A percentile compares a stretch with the other conserved stretches of the same genome.
phyloP scores from a whole-genome alignment of 495 filamentous ascomycete species.

The Penicillium manginii region DNA sequence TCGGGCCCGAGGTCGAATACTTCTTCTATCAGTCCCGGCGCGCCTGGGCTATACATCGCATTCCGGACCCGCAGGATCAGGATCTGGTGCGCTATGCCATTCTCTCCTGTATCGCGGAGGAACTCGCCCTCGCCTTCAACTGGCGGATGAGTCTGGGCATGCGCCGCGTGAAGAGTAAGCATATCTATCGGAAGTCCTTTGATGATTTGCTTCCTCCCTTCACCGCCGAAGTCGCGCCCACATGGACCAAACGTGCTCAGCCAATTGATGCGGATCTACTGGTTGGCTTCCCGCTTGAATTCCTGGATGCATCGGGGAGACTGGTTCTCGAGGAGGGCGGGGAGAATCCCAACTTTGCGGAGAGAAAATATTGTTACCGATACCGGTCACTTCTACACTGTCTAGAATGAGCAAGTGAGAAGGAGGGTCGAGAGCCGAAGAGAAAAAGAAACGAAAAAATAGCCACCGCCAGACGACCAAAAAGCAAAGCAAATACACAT shows the following conservation, averaged over 20 bases:
- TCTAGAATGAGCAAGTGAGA: conserved; percentile 15
- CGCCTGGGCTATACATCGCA: conserved; percentile 30
- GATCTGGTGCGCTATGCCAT: conserved; percentile 45
- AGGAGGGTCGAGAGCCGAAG: background rate
- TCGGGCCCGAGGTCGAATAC: conserved; percentile 42
- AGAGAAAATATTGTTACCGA: conserved; percentile 38
- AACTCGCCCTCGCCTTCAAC: conserved; percentile 42
- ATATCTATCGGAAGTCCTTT: conserved; percentile 30
- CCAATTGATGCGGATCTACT: conserved; percentile 27
- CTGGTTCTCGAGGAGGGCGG: conserved; percentile 33
- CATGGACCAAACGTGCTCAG: conserved; percentile 26
- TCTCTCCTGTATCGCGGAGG: conserved; percentile 40
- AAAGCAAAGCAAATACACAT: background rate
- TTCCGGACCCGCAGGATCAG: conserved; percentile 39
- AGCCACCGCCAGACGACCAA: background rate
- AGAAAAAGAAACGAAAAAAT: background rate
- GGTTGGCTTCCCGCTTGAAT: conserved; percentile 17
- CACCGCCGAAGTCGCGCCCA: conserved; percentile 22
- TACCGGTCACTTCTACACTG: conserved; percentile 36
- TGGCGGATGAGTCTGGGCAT: conserved; percentile 42
- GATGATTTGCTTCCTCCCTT: conserved; percentile 30
- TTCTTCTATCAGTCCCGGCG: conserved; percentile 33
- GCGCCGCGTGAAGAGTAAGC: conserved; percentile 28
- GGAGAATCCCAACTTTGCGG: conserved; percentile 25
- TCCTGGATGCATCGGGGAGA: conserved; percentile 22